phyloP scores from a whole-genome alignment of 169 alveolate genomes.

The Nephromyces sp. region DNA sequence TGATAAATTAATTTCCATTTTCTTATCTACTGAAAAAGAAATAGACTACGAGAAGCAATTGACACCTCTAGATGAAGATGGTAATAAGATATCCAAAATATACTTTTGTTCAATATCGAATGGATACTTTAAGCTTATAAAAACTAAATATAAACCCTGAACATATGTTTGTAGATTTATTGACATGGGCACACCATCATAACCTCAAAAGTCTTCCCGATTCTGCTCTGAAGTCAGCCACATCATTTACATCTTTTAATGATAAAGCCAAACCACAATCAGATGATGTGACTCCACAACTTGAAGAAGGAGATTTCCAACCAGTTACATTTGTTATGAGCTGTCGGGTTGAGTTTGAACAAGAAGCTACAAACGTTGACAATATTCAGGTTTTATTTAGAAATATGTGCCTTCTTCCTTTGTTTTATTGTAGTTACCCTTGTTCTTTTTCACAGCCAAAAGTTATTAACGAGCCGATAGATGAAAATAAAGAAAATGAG shows the following conservation, averaged over 20 bases:
- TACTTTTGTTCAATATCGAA: neutral
- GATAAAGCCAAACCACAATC: neutral
- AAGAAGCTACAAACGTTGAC: too few relatives aligned
- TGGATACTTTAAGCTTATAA: too few relatives aligned
- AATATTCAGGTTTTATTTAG: too few relatives aligned
- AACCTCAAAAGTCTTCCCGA: conserved; percentile 28
- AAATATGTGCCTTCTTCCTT: too few relatives aligned
- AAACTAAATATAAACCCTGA: neutral
- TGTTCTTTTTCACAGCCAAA: too few relatives aligned
- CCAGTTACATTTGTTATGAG: conserved; percentile 36
- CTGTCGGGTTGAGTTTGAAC: conserved; percentile 24
- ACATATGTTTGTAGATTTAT: conserved; percentile 10
- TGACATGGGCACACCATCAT: conserved; percentile 40
- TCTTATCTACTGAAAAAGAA: neutral
- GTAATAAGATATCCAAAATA: too few relatives aligned
- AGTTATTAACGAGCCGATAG: too few relatives aligned
- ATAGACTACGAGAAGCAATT: neutral
- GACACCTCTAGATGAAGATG: neutral
- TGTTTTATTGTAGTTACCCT: too few relatives aligned
- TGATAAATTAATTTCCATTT: neutral
- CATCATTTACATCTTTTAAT: neutral
- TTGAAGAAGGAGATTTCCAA: conserved; percentile 1
- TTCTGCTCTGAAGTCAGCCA: conserved; percentile 19
- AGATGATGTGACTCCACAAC: neutral
- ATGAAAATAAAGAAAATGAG: too few relatives aligned